A percentile compares a stretch with the other conserved stretches of the same genome.
These are phyloP conservation scores for Pseudotsuga menziesii DNA, from an alignment of 75 land plant genomes.

Conservation along the genomic window DNA sequence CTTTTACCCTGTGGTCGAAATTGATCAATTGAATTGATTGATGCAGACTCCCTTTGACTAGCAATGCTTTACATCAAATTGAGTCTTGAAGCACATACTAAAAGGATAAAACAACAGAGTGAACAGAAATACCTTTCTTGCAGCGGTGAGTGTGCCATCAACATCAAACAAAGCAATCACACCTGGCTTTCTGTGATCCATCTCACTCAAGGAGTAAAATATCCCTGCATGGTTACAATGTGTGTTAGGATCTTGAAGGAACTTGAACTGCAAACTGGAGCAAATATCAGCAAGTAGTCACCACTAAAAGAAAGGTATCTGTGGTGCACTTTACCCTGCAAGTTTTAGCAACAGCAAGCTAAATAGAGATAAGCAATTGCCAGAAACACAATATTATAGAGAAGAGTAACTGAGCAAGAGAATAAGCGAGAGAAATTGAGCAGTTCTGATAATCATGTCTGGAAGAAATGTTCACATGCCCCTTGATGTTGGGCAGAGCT, in stretches of 20 bases:
- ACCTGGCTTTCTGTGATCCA: slow-evolving; percentile 62
- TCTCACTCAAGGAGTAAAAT: slow-evolving; percentile 3
- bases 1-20: no score
- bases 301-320: neutral
- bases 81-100: neutral
- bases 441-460: no score
- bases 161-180: slow-evolving; percentile 90
- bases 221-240: neutral
- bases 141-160: slow-evolving; percentile 92
- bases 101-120: neutral
- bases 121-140: slow-evolving; percentile 60
- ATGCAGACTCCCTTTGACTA: neutral
- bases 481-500: no score
- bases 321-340: no score
- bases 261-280: neutral
- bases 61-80: neutral
- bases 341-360: no score
- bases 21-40: no score
- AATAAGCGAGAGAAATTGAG: no score
- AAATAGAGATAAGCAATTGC: no score
- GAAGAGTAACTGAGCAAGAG: no score
- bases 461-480: no score
- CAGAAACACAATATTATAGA: no score
- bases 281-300: neutral
- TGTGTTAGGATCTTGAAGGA: neutral